Evolutionary conservation across 23 red algal species (phyloP).

Genomic region (Gracilaria caudata): DNA sequence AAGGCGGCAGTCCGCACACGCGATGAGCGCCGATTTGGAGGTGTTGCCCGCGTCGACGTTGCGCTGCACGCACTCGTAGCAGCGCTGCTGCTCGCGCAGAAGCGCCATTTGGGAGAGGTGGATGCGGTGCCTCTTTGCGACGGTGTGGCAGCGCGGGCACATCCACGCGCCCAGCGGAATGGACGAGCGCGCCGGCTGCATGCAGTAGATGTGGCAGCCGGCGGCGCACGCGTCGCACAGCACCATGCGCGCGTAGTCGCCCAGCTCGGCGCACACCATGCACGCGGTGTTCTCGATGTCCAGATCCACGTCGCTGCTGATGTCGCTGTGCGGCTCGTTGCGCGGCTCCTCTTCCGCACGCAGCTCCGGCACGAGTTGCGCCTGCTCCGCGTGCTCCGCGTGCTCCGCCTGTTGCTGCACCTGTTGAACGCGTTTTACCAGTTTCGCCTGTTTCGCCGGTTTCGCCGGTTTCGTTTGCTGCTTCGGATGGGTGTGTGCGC

Average conservation of each 20-base stretch:
- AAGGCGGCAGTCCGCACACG: background rate
- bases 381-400: background rate
- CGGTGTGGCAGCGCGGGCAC: background rate
- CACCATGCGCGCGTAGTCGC: background rate
- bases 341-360: background rate
- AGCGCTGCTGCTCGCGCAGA: background rate
- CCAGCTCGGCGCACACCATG: background rate
- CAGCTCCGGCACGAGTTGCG: background rate
- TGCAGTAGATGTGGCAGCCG: background rate
- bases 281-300: background rate
- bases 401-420: no score
- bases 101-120: background rate
- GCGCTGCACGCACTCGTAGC: background rate
- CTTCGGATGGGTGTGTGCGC: no score
- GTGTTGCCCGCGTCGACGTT: background rate
- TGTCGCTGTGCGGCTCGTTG: background rate
- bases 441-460: no score
- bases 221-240: slow-evolving; percentile 1
- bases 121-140: background rate
- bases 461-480: no score
- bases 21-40: background rate
- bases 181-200: background rate
- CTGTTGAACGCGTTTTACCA: no score
- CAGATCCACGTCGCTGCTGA: background rate
- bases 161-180: background rate